Percentiles rank a stretch among this genome's conserved stretches.
Evolutionary conservation across 306 rosid species (phyloP).

Genomic region (Pyrus communis): DNA sequence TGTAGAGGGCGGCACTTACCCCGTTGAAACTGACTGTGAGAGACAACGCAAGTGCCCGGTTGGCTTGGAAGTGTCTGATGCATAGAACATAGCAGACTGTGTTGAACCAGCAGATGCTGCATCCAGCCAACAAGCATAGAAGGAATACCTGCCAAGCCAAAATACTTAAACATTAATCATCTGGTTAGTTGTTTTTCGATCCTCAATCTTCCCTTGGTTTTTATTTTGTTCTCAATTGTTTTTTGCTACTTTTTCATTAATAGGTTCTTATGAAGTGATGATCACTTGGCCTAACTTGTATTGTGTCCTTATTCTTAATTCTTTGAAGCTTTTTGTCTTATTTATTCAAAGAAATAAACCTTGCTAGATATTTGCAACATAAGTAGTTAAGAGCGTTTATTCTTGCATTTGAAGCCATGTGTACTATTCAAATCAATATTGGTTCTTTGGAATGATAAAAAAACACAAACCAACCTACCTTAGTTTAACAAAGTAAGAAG

Average conservation of each 20-base stretch:
- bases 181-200: not conserved
- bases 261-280: too few relatives aligned
- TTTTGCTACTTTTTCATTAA: too few relatives aligned
- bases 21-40: slow-evolving; percentile 69
- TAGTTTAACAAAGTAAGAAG: too few relatives aligned
- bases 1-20: slow-evolving; percentile 66
- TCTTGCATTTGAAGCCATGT: too few relatives aligned
- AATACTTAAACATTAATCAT: not conserved
- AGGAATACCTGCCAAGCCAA: slow-evolving; percentile 48
- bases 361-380: not conserved
- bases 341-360: not conserved
- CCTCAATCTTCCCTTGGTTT: not conserved
- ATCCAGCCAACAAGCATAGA: slow-evolving; percentile 70
- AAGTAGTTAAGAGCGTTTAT: too few relatives aligned
- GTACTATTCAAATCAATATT: too few relatives aligned
- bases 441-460: too few relatives aligned
- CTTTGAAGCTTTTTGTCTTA: not conserved
- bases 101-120: slow-evolving; percentile 88
- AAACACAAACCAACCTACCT: too few relatives aligned
- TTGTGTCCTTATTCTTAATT: not conserved
- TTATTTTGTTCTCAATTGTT: too few relatives aligned
- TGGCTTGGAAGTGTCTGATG: slow-evolving; percentile 43
- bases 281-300: too few relatives aligned
- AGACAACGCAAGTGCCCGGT: slow-evolving; percentile 64
- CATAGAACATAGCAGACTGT: slow-evolving; percentile 74